phyloP scores from a whole-genome alignment of 768 basidiomycete species.

The Suillus paluster region DNA sequence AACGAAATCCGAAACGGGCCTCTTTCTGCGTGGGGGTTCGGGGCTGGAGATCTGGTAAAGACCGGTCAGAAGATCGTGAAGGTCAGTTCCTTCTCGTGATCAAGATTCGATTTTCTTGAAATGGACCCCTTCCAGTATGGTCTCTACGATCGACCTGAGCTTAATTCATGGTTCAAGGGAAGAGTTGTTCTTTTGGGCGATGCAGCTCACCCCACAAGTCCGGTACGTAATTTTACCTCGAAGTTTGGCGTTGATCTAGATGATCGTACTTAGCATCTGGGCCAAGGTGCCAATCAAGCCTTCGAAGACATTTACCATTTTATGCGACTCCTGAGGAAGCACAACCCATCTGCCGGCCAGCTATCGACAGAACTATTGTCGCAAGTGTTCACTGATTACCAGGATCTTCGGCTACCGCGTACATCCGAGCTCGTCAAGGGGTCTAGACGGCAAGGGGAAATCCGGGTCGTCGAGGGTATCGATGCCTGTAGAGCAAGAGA shows the following conservation, averaged over 20 bases:
- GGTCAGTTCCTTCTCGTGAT: conserved; percentile 12
- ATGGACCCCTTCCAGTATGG: conserved; percentile 36
- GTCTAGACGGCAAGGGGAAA: conserved; percentile 40
- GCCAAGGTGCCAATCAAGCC: conserved; percentile 51
- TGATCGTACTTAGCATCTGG: conserved; percentile 40
- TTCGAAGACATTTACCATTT: conserved; percentile 47
- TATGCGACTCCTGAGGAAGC: conserved; percentile 34
- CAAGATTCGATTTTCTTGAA: not conserved
- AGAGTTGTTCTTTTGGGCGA: conserved; percentile 48
- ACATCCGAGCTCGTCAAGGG: conserved; percentile 39
- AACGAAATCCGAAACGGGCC: conserved; percentile 21
- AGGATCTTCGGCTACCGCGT: conserved; percentile 40
- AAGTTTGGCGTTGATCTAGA: not conserved
- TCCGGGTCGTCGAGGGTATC: conserved; percentile 37
- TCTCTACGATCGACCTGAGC: conserved; percentile 47
- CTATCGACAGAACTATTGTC: conserved; percentile 34
- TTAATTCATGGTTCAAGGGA: conserved; percentile 45
- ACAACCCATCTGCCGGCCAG: conserved; percentile 30
- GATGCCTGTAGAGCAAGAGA: conserved; percentile 37
- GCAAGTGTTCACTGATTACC: conserved; percentile 38
- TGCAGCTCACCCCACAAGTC: conserved; percentile 51
- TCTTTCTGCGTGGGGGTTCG: conserved; percentile 21
- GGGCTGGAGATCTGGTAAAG: conserved; percentile 22
- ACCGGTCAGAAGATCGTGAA: conserved; percentile 20
- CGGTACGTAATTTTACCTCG: conserved; percentile 30